Percentiles rank a stretch among this genome's conserved stretches.
phyloP scores from a whole-genome alignment of 176 grass and related monocot species.

The Coix lacrymajobi region DNA sequence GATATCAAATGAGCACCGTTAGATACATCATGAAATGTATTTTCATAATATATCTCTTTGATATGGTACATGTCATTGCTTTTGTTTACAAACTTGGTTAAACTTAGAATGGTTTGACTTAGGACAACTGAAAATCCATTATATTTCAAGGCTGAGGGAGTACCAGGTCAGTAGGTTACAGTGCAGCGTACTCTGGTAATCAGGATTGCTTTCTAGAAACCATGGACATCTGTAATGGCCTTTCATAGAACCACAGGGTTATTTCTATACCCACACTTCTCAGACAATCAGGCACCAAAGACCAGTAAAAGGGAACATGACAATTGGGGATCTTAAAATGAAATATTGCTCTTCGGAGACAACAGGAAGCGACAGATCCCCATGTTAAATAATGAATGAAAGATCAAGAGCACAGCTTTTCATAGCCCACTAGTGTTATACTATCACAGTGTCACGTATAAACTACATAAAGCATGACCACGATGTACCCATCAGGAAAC shows the following conservation, averaged over 20 bases:
- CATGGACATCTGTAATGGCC: background rate
- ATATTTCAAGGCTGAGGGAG: background rate
- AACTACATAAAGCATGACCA: background rate
- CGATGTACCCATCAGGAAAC: background rate
- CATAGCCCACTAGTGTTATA: background rate
- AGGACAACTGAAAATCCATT: background rate
- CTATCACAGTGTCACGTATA: background rate
- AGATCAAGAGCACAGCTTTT: conserved; percentile 4
- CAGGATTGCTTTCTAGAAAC: background rate
- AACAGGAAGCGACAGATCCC: background rate
- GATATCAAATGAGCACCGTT: background rate
- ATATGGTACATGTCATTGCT: background rate
- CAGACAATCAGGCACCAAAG: background rate
- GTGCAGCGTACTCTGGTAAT: background rate
- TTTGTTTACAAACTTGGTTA: background rate
- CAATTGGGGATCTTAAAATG: background rate
- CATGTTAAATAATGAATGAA: background rate
- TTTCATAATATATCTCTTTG: background rate
- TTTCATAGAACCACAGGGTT: background rate
- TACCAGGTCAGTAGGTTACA: background rate
- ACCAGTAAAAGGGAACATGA: background rate
- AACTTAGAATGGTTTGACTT: background rate
- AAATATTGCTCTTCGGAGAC: background rate
- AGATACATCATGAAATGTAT: background rate
- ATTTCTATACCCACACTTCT: background rate